These are phyloP conservation scores for Penstemon davidsonii DNA, from an alignment of 257 asterid species.

Conservation along the genomic window DNA sequence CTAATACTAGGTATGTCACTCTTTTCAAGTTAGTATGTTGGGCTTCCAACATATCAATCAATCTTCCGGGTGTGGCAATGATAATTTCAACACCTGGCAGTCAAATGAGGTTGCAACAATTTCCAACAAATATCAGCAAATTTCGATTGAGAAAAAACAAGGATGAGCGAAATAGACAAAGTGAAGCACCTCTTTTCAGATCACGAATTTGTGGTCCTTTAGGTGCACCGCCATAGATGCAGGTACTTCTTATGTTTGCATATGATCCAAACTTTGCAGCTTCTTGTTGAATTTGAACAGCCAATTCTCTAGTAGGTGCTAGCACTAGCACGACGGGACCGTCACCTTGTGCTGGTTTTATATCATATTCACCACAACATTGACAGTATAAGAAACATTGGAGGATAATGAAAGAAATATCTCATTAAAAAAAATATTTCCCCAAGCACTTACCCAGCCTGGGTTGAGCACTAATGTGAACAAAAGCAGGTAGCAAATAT, in stretches of 20 bases:
- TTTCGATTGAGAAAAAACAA: constrained; percentile 18
- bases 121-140: constrained; percentile 20
- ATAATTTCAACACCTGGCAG: constrained; percentile 82
- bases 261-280: constrained; percentile 75
- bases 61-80: constrained; percentile 92
- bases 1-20: constrained; percentile 88
- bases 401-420: background rate
- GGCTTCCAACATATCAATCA: constrained; percentile 91
- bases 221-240: constrained; percentile 93
- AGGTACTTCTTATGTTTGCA: constrained; percentile 70
- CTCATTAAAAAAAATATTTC: background rate
- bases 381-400: constrained; percentile 1
- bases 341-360: constrained; percentile 67
- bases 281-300: constrained; percentile 90
- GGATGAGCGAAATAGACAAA: constrained; percentile 4
- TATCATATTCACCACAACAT: constrained; percentile 12
- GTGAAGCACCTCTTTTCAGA: constrained; percentile 67
- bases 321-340: constrained; percentile 83
- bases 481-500: constrained; percentile 80
- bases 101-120: constrained; percentile 19
- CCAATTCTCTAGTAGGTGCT: constrained; percentile 94
- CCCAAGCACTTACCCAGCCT: constrained; percentile 55
- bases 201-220: constrained; percentile 95
- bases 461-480: constrained; percentile 89
- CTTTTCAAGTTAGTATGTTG: constrained; percentile 83